Conservation (phyloP, 2,329 filamentous ascomycete species). For the Aspergillus calidoustus region DNA sequence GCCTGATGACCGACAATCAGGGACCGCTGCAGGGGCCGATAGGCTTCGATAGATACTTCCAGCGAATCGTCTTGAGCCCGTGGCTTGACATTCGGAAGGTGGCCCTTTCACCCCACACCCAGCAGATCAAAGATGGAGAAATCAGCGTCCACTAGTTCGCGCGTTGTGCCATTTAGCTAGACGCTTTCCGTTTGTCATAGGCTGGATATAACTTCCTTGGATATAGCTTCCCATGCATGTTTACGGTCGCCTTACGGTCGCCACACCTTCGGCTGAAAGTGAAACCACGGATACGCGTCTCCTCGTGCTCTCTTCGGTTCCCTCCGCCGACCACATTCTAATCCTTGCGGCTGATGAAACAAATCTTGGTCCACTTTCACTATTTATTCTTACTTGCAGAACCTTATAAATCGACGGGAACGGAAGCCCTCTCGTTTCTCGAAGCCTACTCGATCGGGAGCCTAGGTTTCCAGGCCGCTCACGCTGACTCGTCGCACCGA, state of each 20-base stretch:
- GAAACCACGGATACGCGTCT: neutral
- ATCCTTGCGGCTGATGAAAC: neutral
- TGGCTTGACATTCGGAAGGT: slow-evolving; percentile 1
- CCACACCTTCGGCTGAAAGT: neutral
- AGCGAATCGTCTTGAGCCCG: neutral
- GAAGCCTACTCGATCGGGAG: neutral
- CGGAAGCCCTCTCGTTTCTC: neutral
- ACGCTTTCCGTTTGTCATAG: neutral
- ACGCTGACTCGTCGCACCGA: neutral
- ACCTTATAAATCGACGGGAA: neutral
- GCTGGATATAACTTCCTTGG: slow-evolving; percentile 8
- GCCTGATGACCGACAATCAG: neutral
- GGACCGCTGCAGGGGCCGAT: neutral
- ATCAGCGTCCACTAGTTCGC: slow-evolving; percentile 1
- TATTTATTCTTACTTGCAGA: neutral
- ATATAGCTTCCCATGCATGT: neutral
- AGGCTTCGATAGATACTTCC: neutral
- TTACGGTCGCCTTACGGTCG: neutral
- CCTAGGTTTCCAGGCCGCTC: neutral
- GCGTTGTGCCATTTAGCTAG: neutral
- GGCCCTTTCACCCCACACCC: neutral
- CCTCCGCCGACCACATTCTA: neutral
- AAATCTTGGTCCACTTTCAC: neutral
- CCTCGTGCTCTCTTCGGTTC: neutral
- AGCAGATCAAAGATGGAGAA: neutral